Percentiles rank a stretch among this genome's conserved stretches.
These are phyloP conservation scores for Penicillium sp. DNA, from an alignment of 2,329 filamentous ascomycete species.

Conservation along the genomic window DNA sequence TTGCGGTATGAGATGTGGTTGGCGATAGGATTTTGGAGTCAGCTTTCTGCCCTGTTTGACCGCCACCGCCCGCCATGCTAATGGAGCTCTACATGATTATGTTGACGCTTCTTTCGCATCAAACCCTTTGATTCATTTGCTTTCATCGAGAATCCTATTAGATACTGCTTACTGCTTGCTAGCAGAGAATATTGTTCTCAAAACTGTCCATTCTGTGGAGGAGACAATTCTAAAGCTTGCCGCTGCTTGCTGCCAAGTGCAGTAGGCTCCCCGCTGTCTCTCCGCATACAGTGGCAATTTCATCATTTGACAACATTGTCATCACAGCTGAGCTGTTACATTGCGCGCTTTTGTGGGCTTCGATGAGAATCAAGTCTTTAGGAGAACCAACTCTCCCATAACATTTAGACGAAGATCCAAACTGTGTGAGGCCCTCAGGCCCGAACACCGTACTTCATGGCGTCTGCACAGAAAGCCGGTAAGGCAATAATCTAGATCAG, in stretches of 20 bases:
- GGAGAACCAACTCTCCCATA: not conserved
- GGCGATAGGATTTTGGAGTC: slow-evolving; percentile 28
- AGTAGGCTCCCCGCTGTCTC: slow-evolving; percentile 29
- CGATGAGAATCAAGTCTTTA: not conserved
- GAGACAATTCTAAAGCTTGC: slow-evolving; percentile 16
- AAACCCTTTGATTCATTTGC: not conserved
- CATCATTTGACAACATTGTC: slow-evolving; percentile 9
- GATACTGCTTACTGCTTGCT: not conserved
- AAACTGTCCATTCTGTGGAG: not conserved
- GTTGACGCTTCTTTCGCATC: not conserved
- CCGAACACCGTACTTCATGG: slow-evolving; percentile 27
- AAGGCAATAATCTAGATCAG: slow-evolving; percentile 13
- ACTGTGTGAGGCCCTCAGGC: not conserved
- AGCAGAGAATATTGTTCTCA: not conserved
- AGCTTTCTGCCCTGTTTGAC: slow-evolving; percentile 27
- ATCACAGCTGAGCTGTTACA: not conserved
- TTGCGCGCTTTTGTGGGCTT: slow-evolving; percentile 2
- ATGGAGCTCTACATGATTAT: slow-evolving; percentile 5
- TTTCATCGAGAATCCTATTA: not conserved
- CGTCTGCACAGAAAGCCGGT: slow-evolving; percentile 35
- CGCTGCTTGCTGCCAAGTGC: slow-evolving; percentile 22
- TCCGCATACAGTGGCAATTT: slow-evolving; percentile 16
- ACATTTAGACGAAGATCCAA: not conserved
- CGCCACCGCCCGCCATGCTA: slow-evolving; percentile 18
- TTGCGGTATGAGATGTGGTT: slow-evolving; percentile 27